Base-by-base conservation (phyloP, 495 filamentous ascomycete species). In the Aspergillus sclerotioniger region DNA sequence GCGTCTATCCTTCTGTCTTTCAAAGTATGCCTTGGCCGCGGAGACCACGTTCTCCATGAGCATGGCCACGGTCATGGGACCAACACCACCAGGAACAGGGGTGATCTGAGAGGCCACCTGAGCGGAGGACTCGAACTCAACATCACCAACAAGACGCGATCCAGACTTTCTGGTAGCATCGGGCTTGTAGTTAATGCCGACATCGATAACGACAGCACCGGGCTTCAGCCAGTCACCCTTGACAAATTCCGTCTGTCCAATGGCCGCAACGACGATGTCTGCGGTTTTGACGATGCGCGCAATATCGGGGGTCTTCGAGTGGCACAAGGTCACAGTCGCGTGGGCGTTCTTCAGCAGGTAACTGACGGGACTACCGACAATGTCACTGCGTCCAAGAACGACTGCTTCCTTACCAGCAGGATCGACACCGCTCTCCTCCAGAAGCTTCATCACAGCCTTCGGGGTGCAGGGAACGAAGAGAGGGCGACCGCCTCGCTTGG, bases 31-130 rank as follows among this genome's bases (percentile, higher is more conserved):
- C 28, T 86, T 88, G 29, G 93, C 87, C 19, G 92, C 82, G 60
- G 90, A 84, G 37, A 98, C 88, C 21, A 98, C 92, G 68, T 98
- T 98, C 72, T 96, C 87, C 58, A 98, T 70, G 16, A 98, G 81
- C 80, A 98, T 98, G 32, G 94, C 94, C 52, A 98, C 91, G 12
- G 94, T 98, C 92, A 98, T 98, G 37, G 94, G 94, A 3, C 94
- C 94, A 56, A 98, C 94, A 67, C 94, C 94, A 57, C 94, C 94
- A 1, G 95, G 94, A 33, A 98, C 94, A 2, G 94, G 94, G 1
- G 95, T 98, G 65, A 98, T 98, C 59, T 88, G 84, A n/a, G 92
- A 96, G 19, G 92, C 94, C 46, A 96, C 88, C 64, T 94, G 80
- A 16, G 82, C 82, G 39, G 91, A 92, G 52, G 90, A 87, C 47